Conservation (phyloP, 495 filamentous ascomycete genomes). For the Astrothelium macrocarpum region DNA sequence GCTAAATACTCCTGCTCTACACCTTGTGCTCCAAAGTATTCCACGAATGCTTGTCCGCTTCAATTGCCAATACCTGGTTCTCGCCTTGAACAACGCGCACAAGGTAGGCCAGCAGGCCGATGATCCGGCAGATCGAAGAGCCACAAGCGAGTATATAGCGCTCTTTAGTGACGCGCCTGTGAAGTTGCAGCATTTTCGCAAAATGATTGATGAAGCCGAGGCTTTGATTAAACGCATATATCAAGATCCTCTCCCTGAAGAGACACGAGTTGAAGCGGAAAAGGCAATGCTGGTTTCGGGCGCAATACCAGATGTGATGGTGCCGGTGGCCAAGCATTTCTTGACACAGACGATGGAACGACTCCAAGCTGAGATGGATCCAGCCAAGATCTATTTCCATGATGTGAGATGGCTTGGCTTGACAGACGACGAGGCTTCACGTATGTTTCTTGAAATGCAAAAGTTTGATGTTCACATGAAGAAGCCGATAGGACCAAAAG, state of each 20-base stretch:
- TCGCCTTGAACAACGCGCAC: conserved; percentile 38
- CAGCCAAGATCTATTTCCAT: conserved; percentile 18
- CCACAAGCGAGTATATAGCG: neutral
- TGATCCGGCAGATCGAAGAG: neutral
- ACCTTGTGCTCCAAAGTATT: conserved; percentile 63
- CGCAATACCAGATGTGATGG: conserved; percentile 18
- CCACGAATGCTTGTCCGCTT: conserved; percentile 61
- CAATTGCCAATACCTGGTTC: conserved; percentile 39
- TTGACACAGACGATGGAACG: conserved; percentile 13
- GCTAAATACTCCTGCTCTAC: conserved; percentile 44
- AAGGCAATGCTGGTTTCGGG: conserved; percentile 21
- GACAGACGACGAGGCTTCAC: conserved; percentile 11
- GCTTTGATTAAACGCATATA: neutral
- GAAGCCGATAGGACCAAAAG: conserved; percentile 8
- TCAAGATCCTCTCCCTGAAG: neutral
- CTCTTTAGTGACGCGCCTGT: neutral
- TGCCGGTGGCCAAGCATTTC: conserved; percentile 19
- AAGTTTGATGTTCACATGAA: conserved; percentile 18
- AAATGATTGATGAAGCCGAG: neutral
- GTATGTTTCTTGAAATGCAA: conserved; percentile 8
- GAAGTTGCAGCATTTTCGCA: neutral
- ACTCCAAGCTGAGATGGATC: conserved; percentile 11
- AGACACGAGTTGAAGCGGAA: conserved; percentile 21
- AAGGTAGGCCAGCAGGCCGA: neutral
- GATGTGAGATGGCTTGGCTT: conserved; percentile 25